A percentile compares a stretch with the other conserved stretches of the same genome.
phyloP scores from a whole-genome alignment of 1,139 yeast species.

The Diutina neorugosa region DNA sequence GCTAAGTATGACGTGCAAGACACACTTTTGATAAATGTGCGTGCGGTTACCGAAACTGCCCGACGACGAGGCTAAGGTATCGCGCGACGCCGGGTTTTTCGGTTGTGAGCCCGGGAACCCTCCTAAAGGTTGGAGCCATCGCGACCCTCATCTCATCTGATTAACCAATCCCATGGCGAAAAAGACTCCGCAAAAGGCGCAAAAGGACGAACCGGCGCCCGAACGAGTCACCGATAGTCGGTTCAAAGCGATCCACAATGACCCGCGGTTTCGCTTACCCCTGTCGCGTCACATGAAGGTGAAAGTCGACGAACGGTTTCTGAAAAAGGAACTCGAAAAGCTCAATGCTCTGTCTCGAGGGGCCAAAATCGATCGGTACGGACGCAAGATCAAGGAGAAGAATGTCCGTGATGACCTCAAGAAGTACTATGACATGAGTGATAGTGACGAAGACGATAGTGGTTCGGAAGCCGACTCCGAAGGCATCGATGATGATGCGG shows the following conservation, averaged over 20 bases:
- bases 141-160: not conserved
- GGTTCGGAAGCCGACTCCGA: slow-evolving; percentile 11
- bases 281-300: slow-evolving; percentile 60
- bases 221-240: slow-evolving; percentile 17
- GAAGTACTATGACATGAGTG: slow-evolving; percentile 45
- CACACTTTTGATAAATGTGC: not conserved
- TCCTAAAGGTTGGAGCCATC: too few relatives aligned
- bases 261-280: slow-evolving; percentile 80
- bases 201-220: not conserved
- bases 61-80: too few relatives aligned
- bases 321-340: slow-evolving; percentile 53
- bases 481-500: slow-evolving; percentile 13
- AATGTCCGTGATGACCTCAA: slow-evolving; percentile 35
- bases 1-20: not conserved
- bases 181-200: not conserved
- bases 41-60: not conserved
- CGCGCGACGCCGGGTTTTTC: not conserved
- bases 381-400: slow-evolving; percentile 48
- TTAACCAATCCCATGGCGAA: not conserved
- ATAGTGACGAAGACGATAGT: slow-evolving; percentile 9
- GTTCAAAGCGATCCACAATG: slow-evolving; percentile 68
- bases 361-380: slow-evolving; percentile 74
- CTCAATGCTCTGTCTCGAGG: slow-evolving; percentile 40
- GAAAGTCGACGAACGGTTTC: slow-evolving; percentile 78
- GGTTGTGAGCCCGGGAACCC: not conserved